phyloP scores from a whole-genome alignment of 1,284 basidiomycete species.

The Heterobasidion irregulare region DNA sequence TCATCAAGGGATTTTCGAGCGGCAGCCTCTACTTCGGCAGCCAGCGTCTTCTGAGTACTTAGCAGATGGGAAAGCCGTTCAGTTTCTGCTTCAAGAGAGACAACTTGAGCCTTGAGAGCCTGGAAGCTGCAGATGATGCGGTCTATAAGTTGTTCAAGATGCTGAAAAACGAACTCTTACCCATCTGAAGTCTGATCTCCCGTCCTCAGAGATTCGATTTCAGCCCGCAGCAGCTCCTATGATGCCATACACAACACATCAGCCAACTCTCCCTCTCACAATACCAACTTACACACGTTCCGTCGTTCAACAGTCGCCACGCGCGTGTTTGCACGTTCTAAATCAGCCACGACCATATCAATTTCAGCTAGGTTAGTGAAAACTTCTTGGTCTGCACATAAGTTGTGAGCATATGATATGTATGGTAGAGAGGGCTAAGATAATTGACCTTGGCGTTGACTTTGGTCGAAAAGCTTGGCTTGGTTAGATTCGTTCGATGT shows the following conservation, averaged over 20 bases:
- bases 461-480: constrained; percentile 84
- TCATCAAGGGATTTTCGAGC: constrained; percentile 56
- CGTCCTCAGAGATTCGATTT: constrained; percentile 83
- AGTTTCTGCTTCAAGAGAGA: constrained; percentile 68
- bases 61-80: constrained; percentile 61
- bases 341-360: constrained; percentile 88
- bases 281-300: constrained; percentile 48
- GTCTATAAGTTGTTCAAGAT: background rate
- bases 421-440: background rate
- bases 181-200: constrained; percentile 71
- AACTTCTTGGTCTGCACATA: constrained; percentile 76
- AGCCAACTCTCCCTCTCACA: background rate
- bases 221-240: constrained; percentile 88
- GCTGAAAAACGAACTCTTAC: constrained; percentile 30
- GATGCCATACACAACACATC: background rate
- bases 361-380: constrained; percentile 83
- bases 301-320: constrained; percentile 88
- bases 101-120: constrained; percentile 62
- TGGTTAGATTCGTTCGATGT: constrained; percentile 88
- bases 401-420: background rate
- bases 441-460: constrained; percentile 70
- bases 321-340: constrained; percentile 88
- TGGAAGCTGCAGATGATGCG: constrained; percentile 43
- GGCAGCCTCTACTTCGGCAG: constrained; percentile 39
- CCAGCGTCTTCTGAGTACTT: constrained; percentile 59